Conservation (phyloP, 257 asterid species). For the Solanum phureja region DNA sequence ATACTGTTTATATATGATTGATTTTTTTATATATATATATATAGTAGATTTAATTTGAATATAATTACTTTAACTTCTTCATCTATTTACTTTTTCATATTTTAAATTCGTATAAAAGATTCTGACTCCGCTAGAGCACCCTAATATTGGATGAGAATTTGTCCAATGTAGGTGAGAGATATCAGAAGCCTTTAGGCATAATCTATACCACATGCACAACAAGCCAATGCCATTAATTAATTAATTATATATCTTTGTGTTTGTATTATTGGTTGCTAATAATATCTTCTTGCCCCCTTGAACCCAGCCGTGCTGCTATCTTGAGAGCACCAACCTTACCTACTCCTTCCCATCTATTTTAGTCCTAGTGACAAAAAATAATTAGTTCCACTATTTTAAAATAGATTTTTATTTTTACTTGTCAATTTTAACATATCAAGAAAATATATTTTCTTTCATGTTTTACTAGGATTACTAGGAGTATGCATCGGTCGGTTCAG, state of each 20-base stretch:
- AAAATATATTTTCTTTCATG: no score
- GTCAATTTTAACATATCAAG: no score
- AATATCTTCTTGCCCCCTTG: neutral
- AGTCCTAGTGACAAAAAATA: neutral
- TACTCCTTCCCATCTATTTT: neutral
- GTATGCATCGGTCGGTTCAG: no score
- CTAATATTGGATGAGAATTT: neutral
- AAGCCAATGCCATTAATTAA: neutral
- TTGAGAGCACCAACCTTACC: neutral
- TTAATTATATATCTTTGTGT: neutral
- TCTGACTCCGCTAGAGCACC: rapidly evolving
- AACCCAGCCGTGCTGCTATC: neutral
- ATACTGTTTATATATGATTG: no score
- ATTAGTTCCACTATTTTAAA: neutral
- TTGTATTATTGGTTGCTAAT: neutral
- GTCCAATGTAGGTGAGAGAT: neutral
- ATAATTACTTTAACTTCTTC: neutral
- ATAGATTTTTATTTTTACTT: no score
- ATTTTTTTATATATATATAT: no score
- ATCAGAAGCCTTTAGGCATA: neutral
- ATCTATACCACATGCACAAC: neutral
- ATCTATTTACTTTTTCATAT: neutral
- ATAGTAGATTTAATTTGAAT: no score
- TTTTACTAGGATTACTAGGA: no score
- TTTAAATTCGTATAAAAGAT: rapidly evolving